Evolutionary conservation across 352 stramenopile species (phyloP).

Genomic region (Albugo candida): DNA sequence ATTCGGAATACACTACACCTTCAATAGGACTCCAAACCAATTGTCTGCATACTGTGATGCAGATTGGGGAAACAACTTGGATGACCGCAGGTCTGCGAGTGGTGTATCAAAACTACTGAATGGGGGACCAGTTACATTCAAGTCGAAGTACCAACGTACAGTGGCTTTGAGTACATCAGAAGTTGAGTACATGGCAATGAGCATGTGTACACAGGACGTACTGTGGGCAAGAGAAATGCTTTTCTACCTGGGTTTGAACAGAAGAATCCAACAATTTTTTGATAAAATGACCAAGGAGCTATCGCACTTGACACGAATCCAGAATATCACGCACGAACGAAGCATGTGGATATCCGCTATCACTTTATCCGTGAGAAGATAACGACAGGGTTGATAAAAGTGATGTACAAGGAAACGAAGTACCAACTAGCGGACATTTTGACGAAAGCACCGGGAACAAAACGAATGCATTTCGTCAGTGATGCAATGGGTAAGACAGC

Average conservation of each 20-base stretch:
- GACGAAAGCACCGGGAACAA: constrained; percentile 7
- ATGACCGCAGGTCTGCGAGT: constrained; percentile 9
- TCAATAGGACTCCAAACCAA: background rate
- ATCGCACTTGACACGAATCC: constrained; percentile 6
- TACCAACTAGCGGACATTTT: constrained; percentile 9
- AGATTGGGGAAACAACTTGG: constrained; percentile 7
- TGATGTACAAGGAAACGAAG: constrained; percentile 7
- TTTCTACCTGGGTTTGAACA: constrained; percentile 2
- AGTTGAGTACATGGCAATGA: constrained; percentile 13
- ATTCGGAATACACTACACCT: background rate
- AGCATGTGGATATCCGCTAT: constrained; percentile 12
- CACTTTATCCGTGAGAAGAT: constrained; percentile 12
- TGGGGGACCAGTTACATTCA: constrained; percentile 6
- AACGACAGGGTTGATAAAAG: constrained; percentile 2
- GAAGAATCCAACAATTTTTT: constrained; percentile 3
- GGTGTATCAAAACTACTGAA: constrained; percentile 7
- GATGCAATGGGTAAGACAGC: background rate
- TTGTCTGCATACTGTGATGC: constrained; percentile 8
- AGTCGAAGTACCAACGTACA: constrained; percentile 8
- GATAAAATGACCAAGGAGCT: constrained; percentile 8
- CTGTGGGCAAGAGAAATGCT: constrained; percentile 5
- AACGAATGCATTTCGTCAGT: background rate
- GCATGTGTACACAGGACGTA: constrained; percentile 7
- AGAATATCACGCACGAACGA: constrained; percentile 3
- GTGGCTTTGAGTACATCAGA: constrained; percentile 11